Percentiles rank a stretch among this genome's conserved stretches.
Conservation (phyloP, 148 eudicot genomes). For the Rhododendron griersonianum region DNA sequence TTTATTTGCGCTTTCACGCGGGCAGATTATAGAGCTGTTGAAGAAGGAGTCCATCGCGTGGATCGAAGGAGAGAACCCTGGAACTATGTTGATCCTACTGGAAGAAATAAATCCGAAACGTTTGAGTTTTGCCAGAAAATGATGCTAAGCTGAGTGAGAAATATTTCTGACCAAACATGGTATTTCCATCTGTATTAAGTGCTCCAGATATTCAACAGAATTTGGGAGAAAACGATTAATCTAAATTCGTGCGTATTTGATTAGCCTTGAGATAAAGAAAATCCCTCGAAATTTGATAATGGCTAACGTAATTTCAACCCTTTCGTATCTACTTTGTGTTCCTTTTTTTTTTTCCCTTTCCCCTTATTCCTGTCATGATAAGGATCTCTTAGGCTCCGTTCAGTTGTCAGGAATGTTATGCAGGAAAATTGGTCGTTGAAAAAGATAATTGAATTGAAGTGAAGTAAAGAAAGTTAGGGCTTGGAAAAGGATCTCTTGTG, state of each 20-base stretch:
- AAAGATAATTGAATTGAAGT: too few species aligned
- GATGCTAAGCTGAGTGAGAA: background rate
- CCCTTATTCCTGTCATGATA: background rate
- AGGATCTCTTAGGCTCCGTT: background rate
- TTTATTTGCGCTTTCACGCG: background rate
- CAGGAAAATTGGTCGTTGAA: too few species aligned
- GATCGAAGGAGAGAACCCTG: constrained; percentile 28
- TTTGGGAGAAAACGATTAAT: background rate
- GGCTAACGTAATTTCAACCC: background rate
- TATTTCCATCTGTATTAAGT: background rate
- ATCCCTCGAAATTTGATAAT: background rate
- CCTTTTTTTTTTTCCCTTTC: too few species aligned
- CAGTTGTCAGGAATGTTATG: background rate
- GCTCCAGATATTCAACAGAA: background rate
- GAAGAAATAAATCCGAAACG: constrained; percentile 30
- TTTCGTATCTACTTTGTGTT: background rate
- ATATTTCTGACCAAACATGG: background rate
- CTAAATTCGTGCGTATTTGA: background rate
- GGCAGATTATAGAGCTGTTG: constrained; percentile 32
- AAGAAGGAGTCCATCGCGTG: constrained; percentile 36
- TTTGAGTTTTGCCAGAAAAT: constrained; percentile 23
- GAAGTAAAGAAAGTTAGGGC: too few species aligned
- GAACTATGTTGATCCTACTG: constrained; percentile 22
- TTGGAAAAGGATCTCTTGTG: background rate
- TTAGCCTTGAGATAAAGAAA: background rate